Percentiles rank a stretch among this genome's conserved stretches.
Conservation (phyloP, 257 asterid genomes). For the Solanum paucissectum region DNA sequence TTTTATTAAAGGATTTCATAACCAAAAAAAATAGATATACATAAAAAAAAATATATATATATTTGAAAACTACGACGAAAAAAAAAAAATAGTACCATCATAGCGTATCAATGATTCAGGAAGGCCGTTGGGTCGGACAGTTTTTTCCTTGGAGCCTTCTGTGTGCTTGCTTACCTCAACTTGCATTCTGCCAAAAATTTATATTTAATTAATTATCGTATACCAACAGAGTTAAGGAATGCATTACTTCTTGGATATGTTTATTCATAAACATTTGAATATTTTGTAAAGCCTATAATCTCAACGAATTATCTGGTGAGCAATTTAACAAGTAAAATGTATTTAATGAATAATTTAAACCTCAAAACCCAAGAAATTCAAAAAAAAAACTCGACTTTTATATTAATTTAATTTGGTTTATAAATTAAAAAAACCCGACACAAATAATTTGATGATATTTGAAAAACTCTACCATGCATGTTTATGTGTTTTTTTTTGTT, state of each 20-base stretch:
- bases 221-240: background rate
- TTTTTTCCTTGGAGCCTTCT: constrained; percentile 67
- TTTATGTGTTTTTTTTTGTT: too few relatives aligned
- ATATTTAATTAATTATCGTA: background rate
- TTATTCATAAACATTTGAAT: background rate
- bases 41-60: too few relatives aligned
- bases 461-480: too few relatives aligned
- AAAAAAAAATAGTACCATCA: constrained; percentile 41
- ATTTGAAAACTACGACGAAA: background rate
- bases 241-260: background rate
- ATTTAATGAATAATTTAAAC: background rate
- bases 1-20: too few relatives aligned
- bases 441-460: too few relatives aligned
- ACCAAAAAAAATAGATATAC: too few relatives aligned
- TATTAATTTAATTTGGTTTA: too few relatives aligned
- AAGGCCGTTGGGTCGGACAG: constrained; percentile 84
- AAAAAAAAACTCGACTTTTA: too few relatives aligned
- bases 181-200: constrained; percentile 62
- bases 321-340: background rate
- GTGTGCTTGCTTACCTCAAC: constrained; percentile 99
- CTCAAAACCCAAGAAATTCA: background rate
- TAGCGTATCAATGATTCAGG: constrained; percentile 94
- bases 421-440: too few relatives aligned
- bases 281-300: background rate
- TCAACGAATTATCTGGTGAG: background rate